Evolutionary conservation across 1,139 yeast species (phyloP).

Genomic region (Pneumocystis carinii): DNA sequence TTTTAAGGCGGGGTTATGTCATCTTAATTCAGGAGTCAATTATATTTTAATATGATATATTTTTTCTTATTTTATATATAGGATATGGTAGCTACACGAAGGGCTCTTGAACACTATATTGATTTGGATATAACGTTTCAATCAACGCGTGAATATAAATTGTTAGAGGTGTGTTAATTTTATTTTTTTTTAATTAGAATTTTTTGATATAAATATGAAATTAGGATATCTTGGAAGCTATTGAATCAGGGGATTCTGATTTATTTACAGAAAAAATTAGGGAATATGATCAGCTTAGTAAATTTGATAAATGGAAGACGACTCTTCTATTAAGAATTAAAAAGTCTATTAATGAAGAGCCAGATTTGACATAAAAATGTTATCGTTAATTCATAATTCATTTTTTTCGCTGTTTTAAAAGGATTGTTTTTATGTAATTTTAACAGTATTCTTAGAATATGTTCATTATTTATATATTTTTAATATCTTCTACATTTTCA

Average conservation of each 20-base stretch:
- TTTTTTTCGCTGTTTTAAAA: background rate
- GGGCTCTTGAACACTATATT: conserved; percentile 47
- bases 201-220: conserved; percentile 32
- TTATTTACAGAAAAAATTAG: conserved; percentile 57
- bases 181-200: background rate
- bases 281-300: conserved; percentile 76
- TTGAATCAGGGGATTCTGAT: conserved; percentile 68
- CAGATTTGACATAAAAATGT: conserved; percentile 27
- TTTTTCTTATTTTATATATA: conserved; percentile 11
- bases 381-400: background rate
- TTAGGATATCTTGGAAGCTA: conserved; percentile 36
- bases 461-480: background rate
- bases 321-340: conserved; percentile 69
- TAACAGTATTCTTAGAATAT: background rate
- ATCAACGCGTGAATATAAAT: conserved; percentile 61
- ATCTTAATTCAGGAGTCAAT: conserved; percentile 47
- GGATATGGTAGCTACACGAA: conserved; percentile 74
- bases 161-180: conserved; percentile 23
- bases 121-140: conserved; percentile 68
- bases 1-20: conserved; percentile 66
- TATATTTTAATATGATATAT: background rate
- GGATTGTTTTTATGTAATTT: background rate
- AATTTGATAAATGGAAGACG: conserved; percentile 88
- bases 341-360: conserved; percentile 60
- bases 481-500: background rate